Conservation (phyloP, 1,284 basidiomycete genomes). For the Neolentinus lepideus region DNA sequence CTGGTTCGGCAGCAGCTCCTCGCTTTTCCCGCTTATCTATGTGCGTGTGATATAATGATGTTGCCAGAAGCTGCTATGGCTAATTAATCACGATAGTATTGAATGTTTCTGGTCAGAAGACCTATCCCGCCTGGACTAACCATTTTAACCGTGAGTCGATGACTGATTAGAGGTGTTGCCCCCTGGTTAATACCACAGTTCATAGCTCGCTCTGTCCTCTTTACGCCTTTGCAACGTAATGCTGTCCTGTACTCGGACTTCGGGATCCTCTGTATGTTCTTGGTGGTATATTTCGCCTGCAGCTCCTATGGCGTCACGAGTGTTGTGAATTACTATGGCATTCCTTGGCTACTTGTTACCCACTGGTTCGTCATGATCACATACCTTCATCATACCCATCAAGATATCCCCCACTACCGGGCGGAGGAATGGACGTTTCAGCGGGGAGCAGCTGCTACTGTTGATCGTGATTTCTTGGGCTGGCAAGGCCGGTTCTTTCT, state of each 20-base stretch:
- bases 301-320: constrained; percentile 27
- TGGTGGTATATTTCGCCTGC: constrained; percentile 36
- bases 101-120: neutral
- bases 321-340: constrained; percentile 46
- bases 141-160: constrained; percentile 1
- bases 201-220: neutral
- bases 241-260: constrained; percentile 45
- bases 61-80: constrained; percentile 20
- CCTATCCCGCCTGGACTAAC: neutral
- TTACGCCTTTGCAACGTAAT: constrained; percentile 38
- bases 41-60: constrained; percentile 31
- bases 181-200: neutral
- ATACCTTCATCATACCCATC: constrained; percentile 48
- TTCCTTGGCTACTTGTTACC: constrained; percentile 49
- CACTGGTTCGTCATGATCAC: constrained; percentile 58
- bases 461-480: constrained; percentile 50
- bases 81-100: neutral
- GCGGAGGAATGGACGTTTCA: constrained; percentile 46
- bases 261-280: constrained; percentile 43
- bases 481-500: constrained; percentile 37
- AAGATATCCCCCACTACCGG: constrained; percentile 46
- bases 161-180: neutral
- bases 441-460: constrained; percentile 58
- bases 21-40: constrained; percentile 14
- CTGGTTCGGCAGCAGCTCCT: constrained; percentile 13